Conservation (phyloP, 257 asterid species). For the Fraxinus excelsior region DNA sequence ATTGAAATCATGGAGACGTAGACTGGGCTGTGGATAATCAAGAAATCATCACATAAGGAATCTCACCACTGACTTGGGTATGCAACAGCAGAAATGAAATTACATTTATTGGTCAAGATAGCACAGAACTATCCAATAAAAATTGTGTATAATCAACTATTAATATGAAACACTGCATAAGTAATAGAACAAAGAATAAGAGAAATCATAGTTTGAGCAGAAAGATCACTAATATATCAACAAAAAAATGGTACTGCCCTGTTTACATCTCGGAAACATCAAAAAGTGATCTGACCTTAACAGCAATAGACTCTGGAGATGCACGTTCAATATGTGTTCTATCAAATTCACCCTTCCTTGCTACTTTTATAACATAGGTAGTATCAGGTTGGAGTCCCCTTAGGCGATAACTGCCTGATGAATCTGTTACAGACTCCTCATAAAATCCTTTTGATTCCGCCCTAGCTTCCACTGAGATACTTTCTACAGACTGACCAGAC, state of each 20-base stretch:
- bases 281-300: slow-evolving; percentile 56
- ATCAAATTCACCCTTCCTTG: slow-evolving; percentile 57
- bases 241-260: not conserved
- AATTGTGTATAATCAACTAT: slow-evolving; percentile 1
- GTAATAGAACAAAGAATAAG: slow-evolving; percentile 1
- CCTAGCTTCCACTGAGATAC: slow-evolving; percentile 85
- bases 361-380: slow-evolving; percentile 68
- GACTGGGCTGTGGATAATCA: not conserved
- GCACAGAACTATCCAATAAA: not conserved
- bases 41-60: not conserved
- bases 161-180: slow-evolving; percentile 15
- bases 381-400: slow-evolving; percentile 93
- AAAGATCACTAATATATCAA: not conserved
- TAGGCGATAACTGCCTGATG: slow-evolving; percentile 79
- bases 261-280: slow-evolving; percentile 16
- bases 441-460: slow-evolving; percentile 86
- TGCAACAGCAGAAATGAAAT: not conserved
- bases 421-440: slow-evolving; percentile 87
- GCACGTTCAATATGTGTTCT: slow-evolving; percentile 73
- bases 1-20: slow-evolving; percentile 4
- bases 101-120: slow-evolving; percentile 8
- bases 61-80: slow-evolving; percentile 2
- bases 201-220: slow-evolving; percentile 14
- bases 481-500: slow-evolving; percentile 92
- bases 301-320: slow-evolving; percentile 65